Evolutionary conservation across 78 protist species (phyloP), one percentile per base, ranked within the genome.

Genomic region (slime mould (Dictyostelium discoideum)): DNA sequence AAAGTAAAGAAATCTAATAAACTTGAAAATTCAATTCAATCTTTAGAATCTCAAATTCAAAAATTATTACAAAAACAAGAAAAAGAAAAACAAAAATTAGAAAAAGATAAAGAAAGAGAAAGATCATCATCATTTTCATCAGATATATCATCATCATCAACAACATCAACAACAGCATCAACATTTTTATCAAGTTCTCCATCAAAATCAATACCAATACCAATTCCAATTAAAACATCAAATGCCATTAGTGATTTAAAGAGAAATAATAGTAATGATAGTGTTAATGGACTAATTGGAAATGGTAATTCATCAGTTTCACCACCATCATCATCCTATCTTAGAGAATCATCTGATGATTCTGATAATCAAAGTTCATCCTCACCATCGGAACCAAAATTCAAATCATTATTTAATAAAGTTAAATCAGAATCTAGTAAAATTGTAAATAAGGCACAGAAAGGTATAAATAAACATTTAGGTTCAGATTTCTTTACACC

Each of bases 401-500:
- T 85, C 46, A 85, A 85, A 44, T 63, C 37, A 32, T 44, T 85
- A 16, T 44, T 85, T 5, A 85, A 69, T 11, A 85, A 85, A 5
- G 81, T 85, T 18, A 90, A 82, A 77, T 44, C 60, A n/a, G 95
- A 85, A 32, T 89, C 94, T 6, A 37, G 86, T 11, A 89, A 89
- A 44, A 82, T 90, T 50, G 76, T 90, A 14, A 67, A 90, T 42
- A 90, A 90, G 39, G 95, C 95, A 22, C 84, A 57, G 72, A 90
- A 80, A 18, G 83, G 86, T 50, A 74, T 90, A 26, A 90, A 90
- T 77, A 90, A 90, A 46, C 87, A 82, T 20, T 54, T 90, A 37
- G 46, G 79, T 22, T 42, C 95, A 6, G 95, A 90, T 48, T 90
- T 90, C 67, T 90, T 90, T 77, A 82, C 40, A 39, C 11, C 81